Evolutionary conservation across 169 alveolate genomes (phyloP).

Genomic region (Plasmodium adleri): DNA sequence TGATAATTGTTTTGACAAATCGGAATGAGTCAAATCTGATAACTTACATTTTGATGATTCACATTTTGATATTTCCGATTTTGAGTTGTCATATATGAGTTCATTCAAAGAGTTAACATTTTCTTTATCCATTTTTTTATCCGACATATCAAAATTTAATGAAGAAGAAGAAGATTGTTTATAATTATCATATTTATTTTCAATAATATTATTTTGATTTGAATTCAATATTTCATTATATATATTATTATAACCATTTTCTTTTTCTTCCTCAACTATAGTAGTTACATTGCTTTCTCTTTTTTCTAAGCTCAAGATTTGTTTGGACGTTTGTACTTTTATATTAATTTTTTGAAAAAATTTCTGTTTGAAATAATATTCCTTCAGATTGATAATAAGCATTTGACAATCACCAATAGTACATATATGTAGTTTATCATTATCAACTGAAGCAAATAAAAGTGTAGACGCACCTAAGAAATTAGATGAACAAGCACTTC

Average conservation of each 20-base stretch:
- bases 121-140: too few relatives aligned
- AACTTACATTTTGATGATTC: too few relatives aligned
- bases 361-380: neutral
- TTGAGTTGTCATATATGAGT: too few relatives aligned
- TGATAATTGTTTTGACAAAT: too few relatives aligned
- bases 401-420: conserved; percentile 75
- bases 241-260: neutral
- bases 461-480: conserved; percentile 74
- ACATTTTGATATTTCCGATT: too few relatives aligned
- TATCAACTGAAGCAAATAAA: conserved; percentile 41
- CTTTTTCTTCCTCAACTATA: neutral
- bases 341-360: conserved; percentile 25
- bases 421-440: conserved; percentile 58
- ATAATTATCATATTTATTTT: neutral
- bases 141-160: too few relatives aligned
- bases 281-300: conserved; percentile 16
- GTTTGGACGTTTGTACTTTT: neutral
- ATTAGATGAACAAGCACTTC: conserved; percentile 74
- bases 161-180: neutral
- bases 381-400: conserved; percentile 41
- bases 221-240: neutral
- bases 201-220: neutral
- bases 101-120: too few relatives aligned
- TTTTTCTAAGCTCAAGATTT: neutral
- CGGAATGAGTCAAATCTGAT: too few relatives aligned